Conservation (phyloP, 257 asterid species). For the Petunia axillaris region DNA sequence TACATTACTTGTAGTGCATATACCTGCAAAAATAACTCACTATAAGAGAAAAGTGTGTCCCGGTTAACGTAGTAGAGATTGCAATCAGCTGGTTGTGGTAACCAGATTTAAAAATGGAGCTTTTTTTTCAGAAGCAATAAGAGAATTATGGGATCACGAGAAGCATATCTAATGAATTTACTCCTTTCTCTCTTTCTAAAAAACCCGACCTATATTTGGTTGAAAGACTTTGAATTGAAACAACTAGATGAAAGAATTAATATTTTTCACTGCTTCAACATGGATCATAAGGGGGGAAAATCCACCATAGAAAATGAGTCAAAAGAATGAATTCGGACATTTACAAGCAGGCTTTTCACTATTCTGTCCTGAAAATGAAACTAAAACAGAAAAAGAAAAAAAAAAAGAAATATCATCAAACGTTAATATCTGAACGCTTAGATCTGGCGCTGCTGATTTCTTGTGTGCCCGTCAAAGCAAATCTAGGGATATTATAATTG, state of each 20-base stretch:
- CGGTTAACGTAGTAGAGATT: slow-evolving; percentile 93
- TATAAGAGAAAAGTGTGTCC: slow-evolving; percentile 91
- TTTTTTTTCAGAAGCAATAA: slow-evolving; percentile 45
- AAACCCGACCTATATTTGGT: slow-evolving; percentile 63
- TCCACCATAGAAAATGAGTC: neutral
- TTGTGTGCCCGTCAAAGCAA: slow-evolving; percentile 47
- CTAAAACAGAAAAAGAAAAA: neutral
- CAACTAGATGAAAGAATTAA: slow-evolving; percentile 4
- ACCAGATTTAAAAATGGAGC: slow-evolving; percentile 65
- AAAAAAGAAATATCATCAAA: slow-evolving; percentile 38
- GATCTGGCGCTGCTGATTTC: slow-evolving; percentile 58
- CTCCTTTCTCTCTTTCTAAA: slow-evolving; percentile 83
- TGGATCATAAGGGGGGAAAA: neutral
- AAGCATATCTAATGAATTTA: slow-evolving; percentile 97
- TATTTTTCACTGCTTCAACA: neutral
- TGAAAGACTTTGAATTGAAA: neutral
- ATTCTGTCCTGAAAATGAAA: neutral
- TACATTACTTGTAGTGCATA: neutral
- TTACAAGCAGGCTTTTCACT: slow-evolving; percentile 15
- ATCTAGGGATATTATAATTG: slow-evolving; percentile 71
- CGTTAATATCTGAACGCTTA: slow-evolving; percentile 83
- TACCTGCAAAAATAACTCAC: slow-evolving; percentile 92
- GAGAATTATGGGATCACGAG: slow-evolving; percentile 93
- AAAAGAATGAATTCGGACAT: slow-evolving; percentile 13
- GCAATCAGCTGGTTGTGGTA: slow-evolving; percentile 78